Conservation (phyloP, 495 filamentous ascomycete genomes). For the Neurospora sp. region DNA sequence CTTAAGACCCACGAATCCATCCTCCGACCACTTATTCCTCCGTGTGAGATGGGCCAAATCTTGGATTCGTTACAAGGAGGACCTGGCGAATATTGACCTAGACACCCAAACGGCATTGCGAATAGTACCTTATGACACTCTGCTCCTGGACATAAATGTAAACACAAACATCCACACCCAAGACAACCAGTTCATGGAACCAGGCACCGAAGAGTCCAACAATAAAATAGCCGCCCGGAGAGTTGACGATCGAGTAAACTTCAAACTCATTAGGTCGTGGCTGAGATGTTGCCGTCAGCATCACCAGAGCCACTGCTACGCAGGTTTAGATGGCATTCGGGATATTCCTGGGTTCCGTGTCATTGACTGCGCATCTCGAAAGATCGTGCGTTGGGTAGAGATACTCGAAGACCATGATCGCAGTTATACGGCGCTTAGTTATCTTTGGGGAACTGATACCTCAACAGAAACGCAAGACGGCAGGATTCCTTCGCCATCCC, state of each 20-base stretch:
- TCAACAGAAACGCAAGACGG: background rate
- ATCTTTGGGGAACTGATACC: constrained; percentile 9
- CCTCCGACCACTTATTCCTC: background rate
- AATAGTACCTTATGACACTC: background rate
- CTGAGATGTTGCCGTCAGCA: constrained; percentile 4
- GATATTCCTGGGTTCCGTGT: constrained; percentile 11
- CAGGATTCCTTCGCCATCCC: constrained; percentile 2
- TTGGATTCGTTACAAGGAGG: too few species aligned
- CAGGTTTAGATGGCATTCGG: background rate
- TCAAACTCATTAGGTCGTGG: background rate
- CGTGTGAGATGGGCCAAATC: background rate
- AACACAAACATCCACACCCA: background rate
- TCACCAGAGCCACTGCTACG: constrained; percentile 9
- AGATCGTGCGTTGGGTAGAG: constrained; percentile 4
- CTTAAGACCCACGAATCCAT: background rate
- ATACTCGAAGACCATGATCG: background rate
- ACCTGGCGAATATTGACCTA: fast-evolving
- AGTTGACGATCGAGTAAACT: background rate
- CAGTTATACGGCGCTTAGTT: constrained; percentile 11
- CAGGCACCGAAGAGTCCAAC: background rate
- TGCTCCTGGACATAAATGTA: background rate
- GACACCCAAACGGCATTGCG: background rate
- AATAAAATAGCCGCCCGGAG: background rate
- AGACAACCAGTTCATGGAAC: background rate
- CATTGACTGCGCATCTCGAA: constrained; percentile 9